These are phyloP conservation scores for Gnomoniopsis sp. DNA, from an alignment of 2,329 filamentous ascomycete species.

Conservation along the genomic window DNA sequence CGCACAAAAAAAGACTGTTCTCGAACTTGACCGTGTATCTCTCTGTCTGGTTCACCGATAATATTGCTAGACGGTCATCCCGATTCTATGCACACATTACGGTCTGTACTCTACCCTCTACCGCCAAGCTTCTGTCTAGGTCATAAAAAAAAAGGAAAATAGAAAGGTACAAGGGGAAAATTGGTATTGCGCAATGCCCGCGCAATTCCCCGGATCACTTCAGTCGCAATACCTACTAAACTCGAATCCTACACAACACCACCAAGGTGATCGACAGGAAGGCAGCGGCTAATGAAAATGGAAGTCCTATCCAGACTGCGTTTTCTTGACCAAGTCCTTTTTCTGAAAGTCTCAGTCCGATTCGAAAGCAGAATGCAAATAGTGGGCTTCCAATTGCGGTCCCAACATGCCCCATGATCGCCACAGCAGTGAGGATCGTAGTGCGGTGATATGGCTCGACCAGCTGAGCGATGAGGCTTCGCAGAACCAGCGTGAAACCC, in stretches of 20 bases:
- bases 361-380: background rate
- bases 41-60: no score
- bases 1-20: no score
- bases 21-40: no score
- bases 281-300: background rate
- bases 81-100: no score
- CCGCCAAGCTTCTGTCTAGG: no score
- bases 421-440: background rate
- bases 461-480: background rate
- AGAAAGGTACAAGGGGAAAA: no score
- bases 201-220: no score
- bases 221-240: background rate
- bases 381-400: background rate
- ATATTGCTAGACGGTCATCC: no score
- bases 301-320: background rate
- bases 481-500: background rate
- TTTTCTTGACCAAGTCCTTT: background rate
- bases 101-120: no score
- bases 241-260: background rate
- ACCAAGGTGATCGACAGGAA: background rate
- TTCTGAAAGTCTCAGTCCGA: background rate
- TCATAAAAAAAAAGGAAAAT: no score
- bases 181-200: no score
- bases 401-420: background rate
- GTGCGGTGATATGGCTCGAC: background rate